A percentile compares a stretch with the other conserved stretches of the same genome.
Conservation (phyloP, 2,329 filamentous ascomycete genomes). For the Chrysosporium queenslandicum region DNA sequence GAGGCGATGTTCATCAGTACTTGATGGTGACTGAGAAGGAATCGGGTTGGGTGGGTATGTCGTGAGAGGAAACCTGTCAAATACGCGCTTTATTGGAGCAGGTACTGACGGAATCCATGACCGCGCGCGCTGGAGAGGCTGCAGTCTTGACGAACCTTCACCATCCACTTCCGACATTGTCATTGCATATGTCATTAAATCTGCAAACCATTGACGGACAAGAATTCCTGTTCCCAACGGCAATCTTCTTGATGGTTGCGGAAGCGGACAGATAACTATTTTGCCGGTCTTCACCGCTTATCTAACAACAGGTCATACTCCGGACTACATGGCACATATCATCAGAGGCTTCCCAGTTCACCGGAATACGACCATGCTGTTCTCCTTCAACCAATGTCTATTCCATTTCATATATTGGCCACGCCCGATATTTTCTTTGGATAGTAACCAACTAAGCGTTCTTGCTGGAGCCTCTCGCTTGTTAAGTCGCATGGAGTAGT, state of each 20-base stretch:
- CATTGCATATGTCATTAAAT: slow-evolving; percentile 3
- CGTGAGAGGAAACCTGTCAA: slow-evolving; percentile 70
- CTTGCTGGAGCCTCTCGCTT: too few species aligned
- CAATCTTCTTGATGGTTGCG: neutral
- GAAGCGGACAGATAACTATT: slow-evolving; percentile 1
- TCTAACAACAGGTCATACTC: too few species aligned
- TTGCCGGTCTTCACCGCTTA: slow-evolving; percentile 4
- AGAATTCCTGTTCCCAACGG: neutral
- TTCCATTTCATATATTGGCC: too few species aligned
- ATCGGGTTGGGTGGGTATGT: slow-evolving; percentile 67
- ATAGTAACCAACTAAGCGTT: too few species aligned
- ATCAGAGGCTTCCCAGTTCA: too few species aligned
- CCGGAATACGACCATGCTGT: too few species aligned
- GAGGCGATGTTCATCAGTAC: slow-evolving; percentile 47
- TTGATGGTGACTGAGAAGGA: slow-evolving; percentile 50
- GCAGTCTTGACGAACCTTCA: slow-evolving; percentile 5
- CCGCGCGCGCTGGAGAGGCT: slow-evolving; percentile 16
- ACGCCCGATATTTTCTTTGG: too few species aligned
- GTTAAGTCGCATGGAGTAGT: too few species aligned
- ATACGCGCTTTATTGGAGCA: slow-evolving; percentile 66
- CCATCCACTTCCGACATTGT: slow-evolving; percentile 21
- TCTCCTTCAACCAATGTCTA: too few species aligned
- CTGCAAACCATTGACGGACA: neutral
- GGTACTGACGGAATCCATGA: slow-evolving; percentile 44
- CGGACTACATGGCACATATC: too few species aligned